phyloP scores from a whole-genome alignment of 2,329 filamentous ascomycete genomes.

The Aspergillus floridensis region DNA sequence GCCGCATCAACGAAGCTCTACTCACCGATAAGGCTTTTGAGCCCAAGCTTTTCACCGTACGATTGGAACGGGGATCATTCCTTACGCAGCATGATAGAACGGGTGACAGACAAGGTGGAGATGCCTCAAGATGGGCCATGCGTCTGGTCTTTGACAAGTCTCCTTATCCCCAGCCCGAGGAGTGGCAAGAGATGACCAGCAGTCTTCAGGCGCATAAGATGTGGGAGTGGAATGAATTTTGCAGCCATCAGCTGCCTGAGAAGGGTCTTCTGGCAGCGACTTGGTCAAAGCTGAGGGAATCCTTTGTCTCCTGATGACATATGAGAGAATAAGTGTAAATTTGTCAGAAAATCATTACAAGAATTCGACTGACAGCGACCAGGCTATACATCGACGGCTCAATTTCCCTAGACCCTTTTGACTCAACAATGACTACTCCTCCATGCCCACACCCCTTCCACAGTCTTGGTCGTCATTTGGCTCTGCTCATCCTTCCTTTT shows the following conservation, averaged over 20 bases:
- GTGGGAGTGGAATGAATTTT: slow-evolving; percentile 1
- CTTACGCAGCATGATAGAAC: not conserved
- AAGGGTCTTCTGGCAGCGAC: not conserved
- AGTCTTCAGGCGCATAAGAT: not conserved
- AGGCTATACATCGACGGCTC: not conserved
- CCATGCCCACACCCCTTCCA: not conserved
- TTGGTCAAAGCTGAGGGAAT: not conserved
- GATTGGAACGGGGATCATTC: not conserved
- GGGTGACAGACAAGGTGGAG: not conserved
- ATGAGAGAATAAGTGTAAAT: not conserved
- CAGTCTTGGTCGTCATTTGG: not conserved
- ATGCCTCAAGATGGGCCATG: not conserved
- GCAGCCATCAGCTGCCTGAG: not conserved
- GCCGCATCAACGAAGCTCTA: not conserved
- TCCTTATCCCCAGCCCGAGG: not conserved
- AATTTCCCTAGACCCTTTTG: not conserved
- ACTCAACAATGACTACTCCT: not conserved
- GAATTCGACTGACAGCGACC: not conserved
- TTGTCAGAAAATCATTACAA: not conserved
- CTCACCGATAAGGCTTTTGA: not conserved
- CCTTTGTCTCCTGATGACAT: not conserved
- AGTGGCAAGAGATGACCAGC: not conserved
- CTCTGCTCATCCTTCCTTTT: not conserved
- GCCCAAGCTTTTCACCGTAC: not conserved
- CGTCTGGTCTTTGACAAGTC: not conserved